Evolutionary conservation across 306 rosid species (phyloP).

Genomic region (Luffa aegyptiaca): DNA sequence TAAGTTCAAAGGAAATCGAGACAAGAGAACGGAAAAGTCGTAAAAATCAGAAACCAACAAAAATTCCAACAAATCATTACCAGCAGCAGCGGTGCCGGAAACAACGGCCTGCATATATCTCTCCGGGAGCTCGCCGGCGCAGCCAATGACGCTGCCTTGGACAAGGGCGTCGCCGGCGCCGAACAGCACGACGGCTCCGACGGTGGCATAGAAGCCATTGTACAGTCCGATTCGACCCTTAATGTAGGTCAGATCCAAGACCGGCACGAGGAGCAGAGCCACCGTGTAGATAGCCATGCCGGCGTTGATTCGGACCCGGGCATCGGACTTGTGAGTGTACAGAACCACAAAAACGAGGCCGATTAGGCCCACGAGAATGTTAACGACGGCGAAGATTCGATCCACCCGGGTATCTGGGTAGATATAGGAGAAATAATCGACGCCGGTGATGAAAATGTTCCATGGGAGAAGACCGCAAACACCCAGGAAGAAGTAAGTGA

Average conservation of each 20-base stretch:
- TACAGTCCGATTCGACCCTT: constrained; percentile 68
- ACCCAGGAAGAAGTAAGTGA: constrained; percentile 57
- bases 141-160: constrained; percentile 62
- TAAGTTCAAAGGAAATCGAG: too few relatives aligned
- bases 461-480: constrained; percentile 74
- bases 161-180: constrained; percentile 60
- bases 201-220: constrained; percentile 51
- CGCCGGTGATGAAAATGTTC: constrained; percentile 85
- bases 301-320: constrained; percentile 41
- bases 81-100: constrained; percentile 66
- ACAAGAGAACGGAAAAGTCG: too few relatives aligned
- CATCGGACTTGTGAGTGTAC: constrained; percentile 40
- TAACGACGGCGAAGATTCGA: constrained; percentile 61
- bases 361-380: constrained; percentile 41
- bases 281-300: constrained; percentile 51
- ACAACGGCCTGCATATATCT: constrained; percentile 74
- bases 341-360: constrained; percentile 42
- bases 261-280: constrained; percentile 45
- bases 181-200: constrained; percentile 31
- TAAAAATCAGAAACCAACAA: too few relatives aligned
- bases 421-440: constrained; percentile 70
- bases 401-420: constrained; percentile 69
- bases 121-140: constrained; percentile 73
- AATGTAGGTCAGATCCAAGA: constrained; percentile 35
- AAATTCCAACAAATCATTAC: neutral